Evolutionary conservation across 768 basidiomycete genomes (phyloP), one percentile per base, ranked within the genome.

Genomic region (Saitozyma podzolica): DNA sequence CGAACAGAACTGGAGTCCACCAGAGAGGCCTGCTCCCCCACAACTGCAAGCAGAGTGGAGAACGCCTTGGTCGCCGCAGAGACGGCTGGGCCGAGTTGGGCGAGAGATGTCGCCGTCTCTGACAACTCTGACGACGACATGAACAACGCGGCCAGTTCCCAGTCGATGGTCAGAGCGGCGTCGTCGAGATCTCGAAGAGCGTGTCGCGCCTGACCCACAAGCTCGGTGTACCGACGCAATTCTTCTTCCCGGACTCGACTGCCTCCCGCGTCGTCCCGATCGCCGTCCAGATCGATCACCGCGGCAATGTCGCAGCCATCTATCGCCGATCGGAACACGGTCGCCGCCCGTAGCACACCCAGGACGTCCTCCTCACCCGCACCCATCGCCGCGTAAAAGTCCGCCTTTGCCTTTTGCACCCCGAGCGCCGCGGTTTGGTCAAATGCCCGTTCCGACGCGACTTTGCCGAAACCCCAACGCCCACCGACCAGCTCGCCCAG

Each of bases 211-310:
- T 65, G 61, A 10, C 60, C 47, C 5, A 75, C 75, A 9, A 78
- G 61, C 47, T 66, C 61, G 13, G 43, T 56, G 61, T 76, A 79
- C 37, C 55, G 43, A 20, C 59, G 52, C 40, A 55, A 40, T 60
- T 68, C 56, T 20, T 69, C 63, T 10, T 67, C 59, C 20, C 49
- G 60, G 1, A 63, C 54, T 45, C 65, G 37, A 19, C 37, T 50
- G 49, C 47, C 50, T 8, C 51, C 43, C 8, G 62, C 62, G 6
- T 65, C 54, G 43, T 75, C 29, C 29, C 29, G 29, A 29, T 29
- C 72, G 0, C 73, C 73, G 50, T 80, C 78, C 9, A 79, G 60
- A 66, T 80, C 80, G 50, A 80, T 58, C 9, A 58, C 60, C 13
- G 58, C 65, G 9, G 77, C 75, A 9, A 80, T 67, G 61, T 80